A percentile compares a stretch with the other conserved stretches of the same genome.
These are phyloP conservation scores for Pseudomonodictys pantanalensis DNA, from an alignment of 495 filamentous ascomycete genomes.

Conservation along the genomic window DNA sequence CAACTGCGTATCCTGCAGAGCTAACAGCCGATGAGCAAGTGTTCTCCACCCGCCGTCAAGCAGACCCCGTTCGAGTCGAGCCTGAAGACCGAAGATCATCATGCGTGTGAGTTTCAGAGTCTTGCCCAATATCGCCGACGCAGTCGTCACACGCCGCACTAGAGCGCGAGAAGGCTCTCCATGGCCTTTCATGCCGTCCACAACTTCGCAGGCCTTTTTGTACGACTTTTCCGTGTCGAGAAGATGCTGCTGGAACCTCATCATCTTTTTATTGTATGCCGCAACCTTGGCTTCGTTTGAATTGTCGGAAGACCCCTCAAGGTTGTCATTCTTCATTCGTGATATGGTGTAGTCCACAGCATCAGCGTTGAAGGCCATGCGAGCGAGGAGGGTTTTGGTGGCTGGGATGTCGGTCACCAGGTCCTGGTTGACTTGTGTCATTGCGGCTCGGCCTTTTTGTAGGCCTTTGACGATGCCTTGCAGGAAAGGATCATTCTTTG, in stretches of 20 bases:
- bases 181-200: background rate
- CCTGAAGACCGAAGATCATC: slow-evolving; percentile 4
- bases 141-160: slow-evolving; percentile 1
- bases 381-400: slow-evolving; percentile 7
- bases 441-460: background rate
- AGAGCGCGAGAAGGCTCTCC: background rate
- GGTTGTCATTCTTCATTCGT: background rate
- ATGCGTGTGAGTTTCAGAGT: slow-evolving; percentile 6
- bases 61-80: background rate
- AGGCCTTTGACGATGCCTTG: slow-evolving; percentile 1
- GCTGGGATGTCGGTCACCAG: slow-evolving; percentile 11
- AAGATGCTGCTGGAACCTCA: background rate
- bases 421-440: slow-evolving; percentile 2
- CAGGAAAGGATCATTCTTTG: background rate
- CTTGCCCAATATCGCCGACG: slow-evolving; percentile 6
- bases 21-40: slow-evolving; percentile 7
- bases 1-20: slow-evolving; percentile 19
- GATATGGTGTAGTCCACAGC: background rate
- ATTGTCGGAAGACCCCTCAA: background rate
- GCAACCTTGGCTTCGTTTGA: background rate
- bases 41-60: background rate
- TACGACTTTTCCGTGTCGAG: background rate
- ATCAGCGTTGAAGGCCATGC: background rate
- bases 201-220: slow-evolving; percentile 2
- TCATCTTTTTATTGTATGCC: background rate